Evolutionary conservation across 1,284 basidiomycete species (phyloP).

Genomic region (Trametes hirsuta): DNA sequence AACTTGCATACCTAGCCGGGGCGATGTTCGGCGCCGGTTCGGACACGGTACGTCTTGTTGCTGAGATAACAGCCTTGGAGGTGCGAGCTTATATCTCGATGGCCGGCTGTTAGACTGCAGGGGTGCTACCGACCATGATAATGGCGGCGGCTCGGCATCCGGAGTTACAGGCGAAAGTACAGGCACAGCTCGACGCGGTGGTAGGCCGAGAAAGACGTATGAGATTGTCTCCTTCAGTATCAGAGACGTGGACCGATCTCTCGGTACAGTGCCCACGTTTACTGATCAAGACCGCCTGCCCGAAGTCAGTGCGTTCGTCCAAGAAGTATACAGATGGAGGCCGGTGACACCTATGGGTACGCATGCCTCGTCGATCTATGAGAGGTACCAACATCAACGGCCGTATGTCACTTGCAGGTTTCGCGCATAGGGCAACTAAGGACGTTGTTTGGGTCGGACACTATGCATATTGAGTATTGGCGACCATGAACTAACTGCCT

Average conservation of each 20-base stretch:
- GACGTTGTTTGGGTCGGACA: slow-evolving; percentile 59
- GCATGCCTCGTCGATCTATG: neutral
- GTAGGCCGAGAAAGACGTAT: slow-evolving; percentile 56
- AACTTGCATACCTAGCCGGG: slow-evolving; percentile 63
- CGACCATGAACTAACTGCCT: neutral
- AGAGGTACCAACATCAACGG: neutral
- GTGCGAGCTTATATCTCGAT: neutral
- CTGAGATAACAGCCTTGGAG: neutral
- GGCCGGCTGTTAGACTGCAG: slow-evolving; percentile 43
- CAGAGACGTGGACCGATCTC: neutral
- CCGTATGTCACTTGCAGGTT: slow-evolving; percentile 38
- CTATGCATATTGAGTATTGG: neutral
- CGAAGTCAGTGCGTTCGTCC: slow-evolving; percentile 61
- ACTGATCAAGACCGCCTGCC: slow-evolving; percentile 54
- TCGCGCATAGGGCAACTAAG: slow-evolving; percentile 58
- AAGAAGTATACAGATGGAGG: slow-evolving; percentile 67
- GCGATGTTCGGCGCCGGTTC: slow-evolving; percentile 67
- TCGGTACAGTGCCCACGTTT: slow-evolving; percentile 48
- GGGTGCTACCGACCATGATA: slow-evolving; percentile 56
- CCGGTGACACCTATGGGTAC: slow-evolving; percentile 49
- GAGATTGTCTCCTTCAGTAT: slow-evolving; percentile 15
- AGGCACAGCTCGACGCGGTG: slow-evolving; percentile 61
- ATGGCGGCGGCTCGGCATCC: slow-evolving; percentile 70
- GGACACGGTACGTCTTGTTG: slow-evolving; percentile 47
- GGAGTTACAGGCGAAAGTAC: slow-evolving; percentile 55